Conservation (phyloP, 805 yeast genomes). For the Yamadazyma ubonensis region DNA sequence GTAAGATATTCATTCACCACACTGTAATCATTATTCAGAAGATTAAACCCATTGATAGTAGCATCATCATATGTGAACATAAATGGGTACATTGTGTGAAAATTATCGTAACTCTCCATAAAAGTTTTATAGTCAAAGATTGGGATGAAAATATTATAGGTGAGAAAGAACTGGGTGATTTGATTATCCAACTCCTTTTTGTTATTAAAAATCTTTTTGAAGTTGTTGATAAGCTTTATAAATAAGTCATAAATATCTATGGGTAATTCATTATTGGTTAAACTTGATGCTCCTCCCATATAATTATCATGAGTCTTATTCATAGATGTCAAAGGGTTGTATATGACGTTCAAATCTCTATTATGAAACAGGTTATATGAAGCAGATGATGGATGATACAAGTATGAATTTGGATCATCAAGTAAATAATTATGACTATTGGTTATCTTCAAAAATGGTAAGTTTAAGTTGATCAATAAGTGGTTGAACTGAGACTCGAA, state of each 20-base stretch:
- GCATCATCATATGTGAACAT: conserved; percentile 48
- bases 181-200: conserved; percentile 46
- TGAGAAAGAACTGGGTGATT: conserved; percentile 48
- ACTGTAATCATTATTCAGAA: conserved; percentile 44
- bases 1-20: conserved; percentile 43
- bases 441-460: conserved; percentile 44
- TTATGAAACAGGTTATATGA: conserved; percentile 36
- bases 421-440: conserved; percentile 43
- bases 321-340: conserved; percentile 38
- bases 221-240: conserved; percentile 43
- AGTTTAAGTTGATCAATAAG: conserved; percentile 40
- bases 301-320: conserved; percentile 20
- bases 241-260: conserved; percentile 43
- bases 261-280: conserved; percentile 29
- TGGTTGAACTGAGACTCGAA: conserved; percentile 47
- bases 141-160: conserved; percentile 54
- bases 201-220: conserved; percentile 37
- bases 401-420: conserved; percentile 42
- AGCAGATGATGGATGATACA: conserved; percentile 41
- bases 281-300: conserved; percentile 13
- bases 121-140: conserved; percentile 53
- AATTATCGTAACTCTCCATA: conserved; percentile 50
- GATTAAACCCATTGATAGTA: conserved; percentile 47
- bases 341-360: conserved; percentile 36
- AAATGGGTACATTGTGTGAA: conserved; percentile 48